phyloP scores from a whole-genome alignment of 441 rosid genomes.

The Erodium texanum region DNA sequence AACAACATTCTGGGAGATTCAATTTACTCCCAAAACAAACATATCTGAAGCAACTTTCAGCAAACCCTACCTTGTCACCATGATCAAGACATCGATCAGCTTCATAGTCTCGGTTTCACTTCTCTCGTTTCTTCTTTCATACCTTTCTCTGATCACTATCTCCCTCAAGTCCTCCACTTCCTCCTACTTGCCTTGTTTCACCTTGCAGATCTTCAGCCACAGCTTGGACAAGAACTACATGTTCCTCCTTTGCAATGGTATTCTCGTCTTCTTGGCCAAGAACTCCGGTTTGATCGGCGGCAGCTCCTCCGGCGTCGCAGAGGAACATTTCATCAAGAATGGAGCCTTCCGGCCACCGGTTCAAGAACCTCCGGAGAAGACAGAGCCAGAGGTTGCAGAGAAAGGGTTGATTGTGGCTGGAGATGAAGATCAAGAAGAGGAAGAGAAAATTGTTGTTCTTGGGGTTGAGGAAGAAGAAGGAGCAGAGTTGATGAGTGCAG shows the following conservation, averaged over 20 bases:
- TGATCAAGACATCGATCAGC: too few species aligned
- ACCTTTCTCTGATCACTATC: slow-evolving; percentile 9
- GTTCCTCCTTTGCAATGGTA: slow-evolving; percentile 75
- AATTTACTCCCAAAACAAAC: too few species aligned
- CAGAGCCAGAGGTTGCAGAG: background rate
- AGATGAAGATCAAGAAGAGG: too few species aligned
- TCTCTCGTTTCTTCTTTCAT: too few species aligned
- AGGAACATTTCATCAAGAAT: background rate
- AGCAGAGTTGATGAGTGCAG: slow-evolving; percentile 30
- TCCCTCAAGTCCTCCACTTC: slow-evolving; percentile 26
- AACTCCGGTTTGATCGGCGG: slow-evolving; percentile 33
- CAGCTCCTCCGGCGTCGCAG: background rate
- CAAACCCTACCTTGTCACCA: too few species aligned
- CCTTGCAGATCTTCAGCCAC: slow-evolving; percentile 11
- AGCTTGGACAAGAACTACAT: slow-evolving; percentile 46
- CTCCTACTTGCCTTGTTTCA: slow-evolving; percentile 27
- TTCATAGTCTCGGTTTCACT: too few species aligned
- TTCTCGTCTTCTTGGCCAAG: slow-evolving; percentile 43
- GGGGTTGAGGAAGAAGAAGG: slow-evolving; percentile 12
- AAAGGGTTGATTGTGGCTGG: too few species aligned
- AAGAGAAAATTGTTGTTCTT: too few species aligned
- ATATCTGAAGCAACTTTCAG: too few species aligned
- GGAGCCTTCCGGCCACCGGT: background rate
- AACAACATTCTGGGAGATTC: too few species aligned
- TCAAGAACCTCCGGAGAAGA: too few species aligned